These are phyloP conservation scores for Mycena filopes DNA, from an alignment of 768 basidiomycete species.

Conservation along the genomic window DNA sequence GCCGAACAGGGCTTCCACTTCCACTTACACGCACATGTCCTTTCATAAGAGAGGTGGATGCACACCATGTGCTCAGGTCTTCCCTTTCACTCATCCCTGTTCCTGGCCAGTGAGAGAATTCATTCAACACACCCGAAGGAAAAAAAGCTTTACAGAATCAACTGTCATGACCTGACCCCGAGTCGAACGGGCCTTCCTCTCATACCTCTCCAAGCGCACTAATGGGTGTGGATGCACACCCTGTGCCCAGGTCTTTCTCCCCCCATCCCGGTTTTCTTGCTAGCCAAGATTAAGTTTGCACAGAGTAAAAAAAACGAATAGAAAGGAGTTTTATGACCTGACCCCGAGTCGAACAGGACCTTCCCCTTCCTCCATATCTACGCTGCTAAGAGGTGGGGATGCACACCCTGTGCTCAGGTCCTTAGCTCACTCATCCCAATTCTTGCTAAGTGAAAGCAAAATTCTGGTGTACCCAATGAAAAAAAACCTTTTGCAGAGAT, in stretches of 20 bases:
- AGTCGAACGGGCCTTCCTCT: not conserved
- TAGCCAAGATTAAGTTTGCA: too few relatives aligned
- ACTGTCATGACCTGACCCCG: not conserved
- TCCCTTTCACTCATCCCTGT: too few relatives aligned
- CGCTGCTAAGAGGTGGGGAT: too few relatives aligned
- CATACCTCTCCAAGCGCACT: not conserved
- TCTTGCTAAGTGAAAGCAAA: too few relatives aligned
- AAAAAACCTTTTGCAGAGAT: too few relatives aligned
- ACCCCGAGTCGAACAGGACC: too few relatives aligned
- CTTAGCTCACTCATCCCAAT: too few relatives aligned
- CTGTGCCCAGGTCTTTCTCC: not conserved
- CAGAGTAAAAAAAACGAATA: not conserved
- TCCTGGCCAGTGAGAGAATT: too few relatives aligned
- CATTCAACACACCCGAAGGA: not conserved
- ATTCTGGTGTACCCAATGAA: too few relatives aligned
- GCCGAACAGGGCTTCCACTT: constrained; percentile 9
- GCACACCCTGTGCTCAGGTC: too few relatives aligned
- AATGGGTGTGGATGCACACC: not conserved
- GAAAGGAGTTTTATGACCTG: not conserved
- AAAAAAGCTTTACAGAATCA: not conserved
- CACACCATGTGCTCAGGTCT: constrained; percentile 4
- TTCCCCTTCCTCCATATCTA: too few relatives aligned
- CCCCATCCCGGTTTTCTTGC: too few relatives aligned
- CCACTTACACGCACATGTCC: not conserved
- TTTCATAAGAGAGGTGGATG: not conserved